A percentile compares a stretch with the other conserved stretches of the same genome.
Conservation (phyloP, 495 filamentous ascomycete genomes). For the Talaromyces liani region DNA sequence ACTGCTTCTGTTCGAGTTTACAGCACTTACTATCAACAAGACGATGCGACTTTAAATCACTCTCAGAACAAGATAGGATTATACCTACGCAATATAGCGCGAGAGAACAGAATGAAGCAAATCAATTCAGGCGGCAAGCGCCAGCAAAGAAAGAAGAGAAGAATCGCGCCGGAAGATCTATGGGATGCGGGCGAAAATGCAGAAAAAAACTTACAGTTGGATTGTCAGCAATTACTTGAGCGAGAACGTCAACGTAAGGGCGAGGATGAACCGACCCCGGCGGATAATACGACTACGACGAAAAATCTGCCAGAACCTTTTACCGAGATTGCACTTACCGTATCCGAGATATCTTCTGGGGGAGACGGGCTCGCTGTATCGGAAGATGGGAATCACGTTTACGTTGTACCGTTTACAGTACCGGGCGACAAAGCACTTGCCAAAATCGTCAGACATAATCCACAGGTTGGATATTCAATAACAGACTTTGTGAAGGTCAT, state of each 20-base stretch:
- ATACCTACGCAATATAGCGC: neutral
- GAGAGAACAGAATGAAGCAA: constrained; percentile 2
- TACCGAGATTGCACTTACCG: constrained; percentile 69
- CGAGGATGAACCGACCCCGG: constrained; percentile 15
- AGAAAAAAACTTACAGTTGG: constrained; percentile 68
- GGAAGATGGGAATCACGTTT: constrained; percentile 62
- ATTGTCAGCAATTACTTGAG: constrained; percentile 60
- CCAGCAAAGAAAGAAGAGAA: constrained; percentile 1
- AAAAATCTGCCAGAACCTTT: constrained; percentile 55
- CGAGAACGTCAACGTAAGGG: constrained; percentile 31
- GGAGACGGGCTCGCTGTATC: constrained; percentile 76
- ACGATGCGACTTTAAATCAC: neutral
- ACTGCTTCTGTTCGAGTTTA: neutral
- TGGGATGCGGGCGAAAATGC: constrained; percentile 25
- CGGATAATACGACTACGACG: constrained; percentile 12
- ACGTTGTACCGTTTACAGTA: constrained; percentile 80
- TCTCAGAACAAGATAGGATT: neutral
- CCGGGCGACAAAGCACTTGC: constrained; percentile 76
- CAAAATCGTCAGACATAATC: constrained; percentile 66
- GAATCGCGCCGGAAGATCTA: neutral
- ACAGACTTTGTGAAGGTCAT: constrained; percentile 77
- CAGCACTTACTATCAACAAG: neutral
- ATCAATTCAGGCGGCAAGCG: neutral
- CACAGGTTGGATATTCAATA: constrained; percentile 53
- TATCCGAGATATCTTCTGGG: constrained; percentile 75